Evolutionary conservation across 768 basidiomycete species (phyloP).

Genomic region (Amanita polypyramis): DNA sequence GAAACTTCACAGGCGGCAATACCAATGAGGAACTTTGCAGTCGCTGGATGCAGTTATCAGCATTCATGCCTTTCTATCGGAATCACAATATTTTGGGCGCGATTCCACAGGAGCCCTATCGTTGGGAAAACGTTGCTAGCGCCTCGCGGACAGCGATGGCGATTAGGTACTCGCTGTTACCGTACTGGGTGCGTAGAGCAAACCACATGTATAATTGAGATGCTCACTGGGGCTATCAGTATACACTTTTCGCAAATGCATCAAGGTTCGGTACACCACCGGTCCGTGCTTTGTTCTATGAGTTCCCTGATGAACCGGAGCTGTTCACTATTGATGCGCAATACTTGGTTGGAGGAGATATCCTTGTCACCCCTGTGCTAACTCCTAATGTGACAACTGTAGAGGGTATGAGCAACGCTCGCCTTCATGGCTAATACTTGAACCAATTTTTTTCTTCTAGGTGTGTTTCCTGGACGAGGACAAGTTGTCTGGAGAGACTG

Average conservation of each 20-base stretch:
- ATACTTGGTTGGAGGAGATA: constrained; percentile 59
- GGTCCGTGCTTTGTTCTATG: constrained; percentile 66
- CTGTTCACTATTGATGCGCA: constrained; percentile 53
- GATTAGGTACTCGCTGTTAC: constrained; percentile 61
- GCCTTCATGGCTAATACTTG: neutral
- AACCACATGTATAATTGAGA: neutral
- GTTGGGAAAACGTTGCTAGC: constrained; percentile 72
- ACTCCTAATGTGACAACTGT: constrained; percentile 59
- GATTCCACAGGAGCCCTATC: constrained; percentile 69
- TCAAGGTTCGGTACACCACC: constrained; percentile 59
- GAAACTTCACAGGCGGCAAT: constrained; percentile 32
- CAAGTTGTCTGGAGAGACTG: constrained; percentile 58
- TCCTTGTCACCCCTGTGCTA: constrained; percentile 72
- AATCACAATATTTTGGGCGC: constrained; percentile 66
- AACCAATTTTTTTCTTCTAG: constrained; percentile 19
- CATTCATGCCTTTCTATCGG: constrained; percentile 74
- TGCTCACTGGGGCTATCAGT: constrained; percentile 29
- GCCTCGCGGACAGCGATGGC: constrained; percentile 63
- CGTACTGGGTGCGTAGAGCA: constrained; percentile 59
- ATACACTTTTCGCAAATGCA: constrained; percentile 63
- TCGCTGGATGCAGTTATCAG: constrained; percentile 81
- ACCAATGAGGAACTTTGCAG: constrained; percentile 75
- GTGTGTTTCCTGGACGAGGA: constrained; percentile 55
- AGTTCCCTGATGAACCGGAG: constrained; percentile 65
- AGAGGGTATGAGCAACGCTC: constrained; percentile 36